Percentiles rank a stretch among this genome's conserved stretches.
These are phyloP conservation scores for Asparagopsis taxiformis DNA, from an alignment of 31 red algal species.

Conservation along the genomic window DNA sequence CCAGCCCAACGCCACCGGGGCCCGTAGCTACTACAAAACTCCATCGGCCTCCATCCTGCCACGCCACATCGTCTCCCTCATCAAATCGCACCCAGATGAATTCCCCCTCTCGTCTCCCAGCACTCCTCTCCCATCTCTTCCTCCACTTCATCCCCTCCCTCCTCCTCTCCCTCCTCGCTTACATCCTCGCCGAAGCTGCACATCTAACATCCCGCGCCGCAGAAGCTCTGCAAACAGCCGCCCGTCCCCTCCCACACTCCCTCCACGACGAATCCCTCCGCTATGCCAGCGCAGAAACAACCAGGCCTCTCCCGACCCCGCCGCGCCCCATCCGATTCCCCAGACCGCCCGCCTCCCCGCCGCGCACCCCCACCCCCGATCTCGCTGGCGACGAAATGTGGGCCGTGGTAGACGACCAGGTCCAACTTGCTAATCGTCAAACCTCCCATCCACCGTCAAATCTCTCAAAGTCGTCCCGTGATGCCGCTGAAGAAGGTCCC, in stretches of 20 bases:
- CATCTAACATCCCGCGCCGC: neutral
- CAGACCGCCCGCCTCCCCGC: neutral
- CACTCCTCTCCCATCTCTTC: neutral
- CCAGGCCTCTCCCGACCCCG: neutral
- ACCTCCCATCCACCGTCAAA: neutral
- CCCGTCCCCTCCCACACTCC: neutral
- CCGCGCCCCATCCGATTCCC: neutral
- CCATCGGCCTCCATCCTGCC: too few species aligned
- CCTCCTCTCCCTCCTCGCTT: neutral
- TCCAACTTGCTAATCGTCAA: neutral
- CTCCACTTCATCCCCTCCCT: conserved; percentile 1
- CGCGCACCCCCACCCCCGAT: neutral
- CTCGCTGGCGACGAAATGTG: neutral
- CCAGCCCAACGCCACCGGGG: neutral
- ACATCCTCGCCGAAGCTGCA: neutral
- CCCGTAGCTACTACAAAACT: too few species aligned
- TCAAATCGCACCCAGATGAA: neutral
- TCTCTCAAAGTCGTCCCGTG: neutral
- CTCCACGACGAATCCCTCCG: neutral
- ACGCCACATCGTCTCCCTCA: neutral
- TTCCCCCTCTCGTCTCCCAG: neutral
- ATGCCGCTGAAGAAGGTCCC: neutral
- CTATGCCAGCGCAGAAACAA: neutral
- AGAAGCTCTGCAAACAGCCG: neutral
- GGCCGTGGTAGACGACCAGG: neutral